Base-by-base conservation (phyloP, 139 green algal species). In the Volvox reticuliferus region DNA sequence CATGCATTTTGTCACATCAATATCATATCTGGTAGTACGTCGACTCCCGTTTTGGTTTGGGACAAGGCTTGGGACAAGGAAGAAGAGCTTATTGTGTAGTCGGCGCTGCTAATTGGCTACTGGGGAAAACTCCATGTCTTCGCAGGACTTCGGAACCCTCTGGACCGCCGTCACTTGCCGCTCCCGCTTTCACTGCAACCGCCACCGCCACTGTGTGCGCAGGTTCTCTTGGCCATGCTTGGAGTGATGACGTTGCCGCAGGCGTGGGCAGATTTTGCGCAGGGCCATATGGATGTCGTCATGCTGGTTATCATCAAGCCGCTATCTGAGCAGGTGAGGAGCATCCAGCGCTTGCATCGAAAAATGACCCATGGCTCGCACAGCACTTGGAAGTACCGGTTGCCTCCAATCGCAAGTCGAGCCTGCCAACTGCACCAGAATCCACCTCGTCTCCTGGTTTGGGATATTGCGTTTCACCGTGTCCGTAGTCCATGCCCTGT, bases 281-380 rank as follows among this genome's bases (percentile, higher is more conserved):
- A 35, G 21, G 67, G 67, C 24, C 50, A 77, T 65, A 80, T 68
- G 67, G 83, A 88, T 37, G 36, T 88, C 12, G 17, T 88, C 14
- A 88, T 88, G 83, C 83, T 88, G 24, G 67, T 80, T 0, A 12
- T 69, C 24, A 88, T 88, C 1, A 88, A 88, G 67, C 83, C 83
- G 1, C 67, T 88, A 22, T n/a, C 83, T 28, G 83, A 88, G 67
- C 83, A 88, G 83, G 83, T 80, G 22, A 1, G 71, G 20, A 32
- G 68, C 62, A 17, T 69, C 65, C 65, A 24, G 65, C 65, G 6
- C 65, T 16, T 24, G 21, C 21, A 73, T 28, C 65, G 12, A 73
- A 30, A 28, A 73, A 30, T 28, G 24, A 30, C 65, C 65, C 65
- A 73, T 73, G 21, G 24, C 2, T 28, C 65, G 65, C 65, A 24